Percentiles rank a stretch among this genome's conserved stretches.
These are phyloP conservation scores for Camellia sinensis DNA, from an alignment of 148 eudicot species.

Conservation along the genomic window DNA sequence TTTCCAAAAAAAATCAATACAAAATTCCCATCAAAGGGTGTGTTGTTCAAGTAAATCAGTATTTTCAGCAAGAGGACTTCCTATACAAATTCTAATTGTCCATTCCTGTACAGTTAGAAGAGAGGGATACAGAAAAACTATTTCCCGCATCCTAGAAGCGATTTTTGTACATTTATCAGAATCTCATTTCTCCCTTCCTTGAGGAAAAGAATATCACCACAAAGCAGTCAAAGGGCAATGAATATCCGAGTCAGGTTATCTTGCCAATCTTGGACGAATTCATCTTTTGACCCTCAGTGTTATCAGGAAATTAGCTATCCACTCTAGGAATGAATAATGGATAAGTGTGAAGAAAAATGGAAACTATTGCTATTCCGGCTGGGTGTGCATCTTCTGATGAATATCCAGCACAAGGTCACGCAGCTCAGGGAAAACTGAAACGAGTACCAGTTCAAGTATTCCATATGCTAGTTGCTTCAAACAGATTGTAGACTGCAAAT, in stretches of 20 bases:
- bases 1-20: neutral
- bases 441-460: slow-evolving; percentile 68
- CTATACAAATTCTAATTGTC: slow-evolving; percentile 4
- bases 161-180: neutral
- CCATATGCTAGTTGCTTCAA: slow-evolving; percentile 87
- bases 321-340: neutral
- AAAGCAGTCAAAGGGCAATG: neutral
- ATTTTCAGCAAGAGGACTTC: neutral
- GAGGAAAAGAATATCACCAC: neutral
- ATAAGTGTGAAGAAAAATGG: neutral
- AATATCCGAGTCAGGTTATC: neutral
- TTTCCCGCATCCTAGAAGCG: neutral
- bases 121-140: neutral
- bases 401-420: slow-evolving; percentile 61
- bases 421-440: slow-evolving; percentile 85
- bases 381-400: slow-evolving; percentile 44
- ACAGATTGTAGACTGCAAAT: slow-evolving; percentile 74
- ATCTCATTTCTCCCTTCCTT: neutral
- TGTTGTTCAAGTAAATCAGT: neutral
- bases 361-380: slow-evolving; percentile 22
- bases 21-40: slow-evolving; percentile 3
- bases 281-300: neutral
- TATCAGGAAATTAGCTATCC: neutral
- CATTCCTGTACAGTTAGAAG: slow-evolving; percentile 6
- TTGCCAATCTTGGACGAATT: neutral